Base-by-base conservation (phyloP, 805 yeast species). In the Ogataea siamensis region DNA sequence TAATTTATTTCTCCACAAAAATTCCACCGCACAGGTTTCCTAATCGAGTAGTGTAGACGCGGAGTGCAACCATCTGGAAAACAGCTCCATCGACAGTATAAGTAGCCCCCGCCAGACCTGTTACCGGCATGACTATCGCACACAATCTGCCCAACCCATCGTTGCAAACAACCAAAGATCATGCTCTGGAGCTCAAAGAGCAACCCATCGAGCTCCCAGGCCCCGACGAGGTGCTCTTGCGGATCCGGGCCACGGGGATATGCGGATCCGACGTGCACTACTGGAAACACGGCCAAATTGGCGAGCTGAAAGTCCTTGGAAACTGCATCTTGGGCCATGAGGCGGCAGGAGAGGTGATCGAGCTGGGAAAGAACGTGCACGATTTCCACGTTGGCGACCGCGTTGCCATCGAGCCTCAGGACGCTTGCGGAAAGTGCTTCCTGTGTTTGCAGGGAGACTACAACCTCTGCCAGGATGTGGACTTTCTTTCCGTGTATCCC, bases 201-300 rank as follows among this genome's bases (percentile, higher is more conserved):
- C 31, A 47, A n/a, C 48, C 49, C 22, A 38, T 46, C 16, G 37
- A 30, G 2, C 24, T 24, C 9, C 68, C 68, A 17, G 66, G 61
- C 11, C 50, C 53, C 8, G 63, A 59, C 18, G 66, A 69, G 41
- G 85, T 77, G 18, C 55, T 76, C n/a, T 71, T 80, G 26, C 79
- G 74, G 51, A 71, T 79, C 27, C 67, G 76, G 45, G 77, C 79
- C 37, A 79, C 85, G 7, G 88, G 87, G 17, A 81, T 82, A 50
- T 82, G 88, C 60, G 88, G 88, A n/a, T 74, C 84, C 19, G 89
- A 83, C 57, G 68, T 80, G 44, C 87, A 82, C 55, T 80, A 78
- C 62, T 77, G 76, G 64, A 70, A 76, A 40, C 78, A 76, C 43
- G 88, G 87, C 29, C 71, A 67, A 40, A 80, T 80, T 43, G 86